These are phyloP conservation scores for Nothomitra cinnamomea DNA, from an alignment of 2,329 filamentous ascomycete species.

Conservation along the genomic window DNA sequence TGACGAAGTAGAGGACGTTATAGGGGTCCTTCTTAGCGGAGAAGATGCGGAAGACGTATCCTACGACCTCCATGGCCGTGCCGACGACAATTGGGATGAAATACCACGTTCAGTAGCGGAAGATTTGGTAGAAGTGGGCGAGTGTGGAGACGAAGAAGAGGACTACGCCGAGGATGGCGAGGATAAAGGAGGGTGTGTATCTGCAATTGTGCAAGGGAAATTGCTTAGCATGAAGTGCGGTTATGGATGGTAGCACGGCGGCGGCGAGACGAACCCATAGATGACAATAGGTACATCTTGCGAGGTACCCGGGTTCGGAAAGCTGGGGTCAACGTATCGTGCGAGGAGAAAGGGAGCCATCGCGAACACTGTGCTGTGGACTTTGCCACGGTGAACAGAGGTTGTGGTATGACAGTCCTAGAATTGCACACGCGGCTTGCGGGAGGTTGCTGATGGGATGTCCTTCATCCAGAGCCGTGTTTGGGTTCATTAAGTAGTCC, in stretches of 20 bases:
- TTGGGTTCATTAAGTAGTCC: too few relatives aligned
- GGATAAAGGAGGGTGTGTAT: constrained; percentile 30
- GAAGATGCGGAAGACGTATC: constrained; percentile 32
- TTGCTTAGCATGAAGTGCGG: constrained; percentile 7
- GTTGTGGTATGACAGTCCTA: too few relatives aligned
- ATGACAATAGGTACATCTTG: constrained; percentile 33
- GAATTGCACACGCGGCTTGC: too few relatives aligned
- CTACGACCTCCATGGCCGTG: constrained; percentile 31
- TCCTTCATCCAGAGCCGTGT: too few relatives aligned
- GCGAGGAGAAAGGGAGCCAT: background rate
- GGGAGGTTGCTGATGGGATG: too few relatives aligned
- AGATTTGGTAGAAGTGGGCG: constrained; percentile 22
- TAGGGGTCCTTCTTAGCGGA: constrained; percentile 34
- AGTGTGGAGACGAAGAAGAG: constrained; percentile 27
- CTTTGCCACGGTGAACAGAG: too few relatives aligned
- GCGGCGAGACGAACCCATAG: constrained; percentile 19
- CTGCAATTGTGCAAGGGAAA: constrained; percentile 13
- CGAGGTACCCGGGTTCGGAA: constrained; percentile 29
- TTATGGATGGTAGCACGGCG: background rate
- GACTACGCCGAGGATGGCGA: constrained; percentile 26
- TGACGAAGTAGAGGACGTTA: constrained; percentile 36
- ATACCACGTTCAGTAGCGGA: constrained; percentile 27
- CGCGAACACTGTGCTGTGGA: too few relatives aligned
- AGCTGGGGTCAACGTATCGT: constrained; percentile 34
- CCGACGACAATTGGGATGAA: constrained; percentile 30